Base-by-base conservation (phyloP, 2,329 filamentous ascomycete species). In the Trichoderma sp. region DNA sequence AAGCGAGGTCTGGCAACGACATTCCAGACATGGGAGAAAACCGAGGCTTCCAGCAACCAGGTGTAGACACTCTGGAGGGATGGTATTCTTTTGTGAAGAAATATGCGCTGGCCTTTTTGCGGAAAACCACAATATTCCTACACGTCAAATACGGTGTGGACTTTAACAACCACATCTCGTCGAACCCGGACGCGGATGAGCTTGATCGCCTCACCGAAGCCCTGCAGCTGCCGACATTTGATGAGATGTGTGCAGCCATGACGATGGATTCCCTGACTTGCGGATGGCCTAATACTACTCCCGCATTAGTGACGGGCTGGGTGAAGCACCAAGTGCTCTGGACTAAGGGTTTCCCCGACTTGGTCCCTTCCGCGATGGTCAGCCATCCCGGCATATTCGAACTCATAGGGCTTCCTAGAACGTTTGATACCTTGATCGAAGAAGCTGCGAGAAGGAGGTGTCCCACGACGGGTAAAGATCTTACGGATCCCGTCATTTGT, bases 361-460 rank as follows among this genome's bases (percentile, higher is more conserved):
- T 77, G 67, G 79, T 81, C 21, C 70, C 72, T 19, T 84, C 85
- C 8, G 85, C 85, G 43, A 79, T 86, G 72, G 74, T 87, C 74
- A 90, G 92, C 68, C 96, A 99, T 77, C 96, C 96, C 0, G 91
- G 89, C 58, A 97, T 99, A 72, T 97, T 96, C 76, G 96, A 99
- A 79, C 87, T 99, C 29, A 90, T 99, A 14, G 96, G 96, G 1
- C 82, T 99, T 60, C 96, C 96, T 0, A 92, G 92, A 80, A 94
- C 95, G 75, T 99, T 94, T 78, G 96, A 98, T 78, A 91, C 89
- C 3, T 84, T 99, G 47, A 97, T 97, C 70, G 95, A 97, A 76
- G 94, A 97, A 80, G 93, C 93, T 31, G 95, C 96, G 73, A 90
- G 89, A 72, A 85, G 91, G 64, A 89, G 87, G 61, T 99, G 96